Conservation (phyloP, 805 yeast species). For the Blastobotrys mokoenaii region DNA sequence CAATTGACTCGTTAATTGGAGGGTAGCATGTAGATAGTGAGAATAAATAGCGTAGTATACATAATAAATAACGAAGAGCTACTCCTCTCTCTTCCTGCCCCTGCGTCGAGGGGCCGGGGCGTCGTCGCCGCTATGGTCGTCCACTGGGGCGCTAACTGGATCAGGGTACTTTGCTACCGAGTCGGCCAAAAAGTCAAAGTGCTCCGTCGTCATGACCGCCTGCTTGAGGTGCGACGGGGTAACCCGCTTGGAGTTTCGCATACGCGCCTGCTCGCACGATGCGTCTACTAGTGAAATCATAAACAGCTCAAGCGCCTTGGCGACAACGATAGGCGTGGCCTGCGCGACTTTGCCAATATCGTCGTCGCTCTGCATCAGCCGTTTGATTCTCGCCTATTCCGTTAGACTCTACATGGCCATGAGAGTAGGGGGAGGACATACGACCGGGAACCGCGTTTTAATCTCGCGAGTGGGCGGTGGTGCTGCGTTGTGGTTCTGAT, state of each 20-base stretch:
- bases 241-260: slow-evolving; percentile 68
- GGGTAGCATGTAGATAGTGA: too few relatives aligned
- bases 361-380: slow-evolving; percentile 95
- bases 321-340: slow-evolving; percentile 97
- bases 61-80: not conserved
- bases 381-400: slow-evolving; percentile 70
- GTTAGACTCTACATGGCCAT: too few relatives aligned
- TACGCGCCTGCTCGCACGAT: slow-evolving; percentile 67
- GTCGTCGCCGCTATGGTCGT: slow-evolving; percentile 7
- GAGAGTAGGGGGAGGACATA: too few relatives aligned
- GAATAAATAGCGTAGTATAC: not conserved
- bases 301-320: slow-evolving; percentile 87
- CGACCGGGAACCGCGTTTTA: slow-evolving; percentile 36
- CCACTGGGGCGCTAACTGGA: slow-evolving; percentile 24
- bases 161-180: slow-evolving; percentile 55
- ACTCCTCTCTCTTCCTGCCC: slow-evolving; percentile 1
- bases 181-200: slow-evolving; percentile 87
- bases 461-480: slow-evolving; percentile 21
- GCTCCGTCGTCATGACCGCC: slow-evolving; percentile 79
- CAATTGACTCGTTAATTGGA: too few relatives aligned
- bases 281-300: slow-evolving; percentile 84
- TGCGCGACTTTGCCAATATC: slow-evolving; percentile 98
- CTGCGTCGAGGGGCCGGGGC: not conserved
- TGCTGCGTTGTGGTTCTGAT: too few relatives aligned
- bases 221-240: slow-evolving; percentile 73